Conservation (phyloP, 1,284 basidiomycete genomes). For the Puccinia triticina region DNA sequence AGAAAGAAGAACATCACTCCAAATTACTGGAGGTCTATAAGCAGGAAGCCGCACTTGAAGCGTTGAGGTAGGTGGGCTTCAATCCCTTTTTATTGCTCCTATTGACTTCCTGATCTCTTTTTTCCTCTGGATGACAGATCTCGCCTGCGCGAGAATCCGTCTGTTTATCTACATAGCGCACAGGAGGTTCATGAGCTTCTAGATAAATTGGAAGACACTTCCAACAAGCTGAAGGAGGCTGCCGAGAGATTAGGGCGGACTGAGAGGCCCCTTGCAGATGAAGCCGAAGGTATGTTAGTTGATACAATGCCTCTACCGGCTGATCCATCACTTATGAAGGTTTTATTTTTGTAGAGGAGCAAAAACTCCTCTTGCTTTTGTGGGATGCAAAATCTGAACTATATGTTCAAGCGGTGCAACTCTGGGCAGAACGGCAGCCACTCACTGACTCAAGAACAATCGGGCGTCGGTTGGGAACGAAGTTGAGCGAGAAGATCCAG, state of each 20-base stretch:
- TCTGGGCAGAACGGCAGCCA: not conserved
- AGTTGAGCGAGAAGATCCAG: not conserved
- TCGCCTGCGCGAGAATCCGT: no score
- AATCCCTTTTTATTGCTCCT: no score
- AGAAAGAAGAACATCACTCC: not conserved
- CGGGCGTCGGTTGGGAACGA: not conserved
- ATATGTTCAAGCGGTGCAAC: not conserved
- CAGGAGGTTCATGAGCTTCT: no score
- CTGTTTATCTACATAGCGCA: no score
- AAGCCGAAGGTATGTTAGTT: no score
- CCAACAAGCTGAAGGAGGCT: no score
- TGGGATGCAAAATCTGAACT: slow-evolving; percentile 5
- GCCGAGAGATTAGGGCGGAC: no score
- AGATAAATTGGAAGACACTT: no score
- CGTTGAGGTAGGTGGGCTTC: not conserved
- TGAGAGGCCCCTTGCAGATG: no score
- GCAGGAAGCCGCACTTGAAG: not conserved
- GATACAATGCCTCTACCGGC: no score
- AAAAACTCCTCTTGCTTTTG: not conserved
- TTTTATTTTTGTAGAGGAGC: not conserved
- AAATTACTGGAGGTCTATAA: not conserved
- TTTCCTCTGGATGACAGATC: no score
- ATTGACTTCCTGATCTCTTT: no score
- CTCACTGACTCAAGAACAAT: not conserved
- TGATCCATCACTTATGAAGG: not conserved